A percentile compares a stretch with the other conserved stretches of the same genome.
These are phyloP conservation scores for Arthrobotrys megalospora DNA, from an alignment of 2,329 filamentous ascomycete species.

Conservation along the genomic window DNA sequence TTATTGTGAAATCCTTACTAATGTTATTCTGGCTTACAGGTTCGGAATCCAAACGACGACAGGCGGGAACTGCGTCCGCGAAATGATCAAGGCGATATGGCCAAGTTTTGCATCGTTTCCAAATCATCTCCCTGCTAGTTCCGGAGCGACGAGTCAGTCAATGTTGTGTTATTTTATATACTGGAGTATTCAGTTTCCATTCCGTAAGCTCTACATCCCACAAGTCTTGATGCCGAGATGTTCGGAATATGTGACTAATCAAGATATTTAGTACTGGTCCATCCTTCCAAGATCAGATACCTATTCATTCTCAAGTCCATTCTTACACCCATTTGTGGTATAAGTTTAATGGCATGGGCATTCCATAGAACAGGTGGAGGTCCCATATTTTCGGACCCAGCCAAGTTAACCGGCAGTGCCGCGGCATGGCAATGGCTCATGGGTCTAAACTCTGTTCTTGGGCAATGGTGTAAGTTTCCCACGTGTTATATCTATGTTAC, in stretches of 20 bases:
- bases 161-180: slow-evolving; percentile 75
- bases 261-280: slow-evolving; percentile 72
- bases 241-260: slow-evolving; percentile 68
- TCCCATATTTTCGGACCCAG: slow-evolving; percentile 69
- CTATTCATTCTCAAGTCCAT: slow-evolving; percentile 72
- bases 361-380: slow-evolving; percentile 74
- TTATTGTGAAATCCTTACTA: not conserved
- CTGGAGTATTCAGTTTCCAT: slow-evolving; percentile 72
- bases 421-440: slow-evolving; percentile 65
- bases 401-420: slow-evolving; percentile 67
- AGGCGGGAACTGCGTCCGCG: slow-evolving; percentile 71
- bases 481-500: slow-evolving; percentile 70
- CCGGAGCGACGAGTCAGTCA: slow-evolving; percentile 73
- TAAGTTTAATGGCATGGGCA: slow-evolving; percentile 77
- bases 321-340: slow-evolving; percentile 73
- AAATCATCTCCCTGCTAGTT: slow-evolving; percentile 71
- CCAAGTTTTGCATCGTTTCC: slow-evolving; percentile 72
- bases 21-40: slow-evolving; percentile 65
- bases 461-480: slow-evolving; percentile 70
- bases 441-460: slow-evolving; percentile 62
- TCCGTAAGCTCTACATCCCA: slow-evolving; percentile 66
- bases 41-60: slow-evolving; percentile 78
- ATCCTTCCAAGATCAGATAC: slow-evolving; percentile 72
- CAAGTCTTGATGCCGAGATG: slow-evolving; percentile 69
- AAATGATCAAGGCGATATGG: slow-evolving; percentile 71